Evolutionary conservation across 2,329 filamentous ascomycete species (phyloP).

Genomic region (Botrytis paeoniae): DNA sequence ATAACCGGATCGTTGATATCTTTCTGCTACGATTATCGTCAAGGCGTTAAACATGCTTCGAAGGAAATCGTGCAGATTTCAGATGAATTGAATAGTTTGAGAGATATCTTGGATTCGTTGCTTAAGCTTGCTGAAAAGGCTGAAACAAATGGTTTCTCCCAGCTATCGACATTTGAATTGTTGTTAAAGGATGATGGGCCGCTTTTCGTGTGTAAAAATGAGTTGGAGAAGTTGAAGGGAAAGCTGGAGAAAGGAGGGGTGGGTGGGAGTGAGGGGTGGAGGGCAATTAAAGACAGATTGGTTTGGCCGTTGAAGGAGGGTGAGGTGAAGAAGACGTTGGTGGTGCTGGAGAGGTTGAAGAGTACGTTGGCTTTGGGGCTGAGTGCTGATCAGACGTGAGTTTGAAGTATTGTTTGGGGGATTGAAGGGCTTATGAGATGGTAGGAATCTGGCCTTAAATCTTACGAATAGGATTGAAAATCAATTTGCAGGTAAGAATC

Average conservation of each 20-base stretch:
- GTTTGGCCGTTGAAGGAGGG: slow-evolving; percentile 28
- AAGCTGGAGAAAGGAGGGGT: slow-evolving; percentile 22
- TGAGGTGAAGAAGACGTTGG: slow-evolving; percentile 24
- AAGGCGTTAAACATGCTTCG: slow-evolving; percentile 22
- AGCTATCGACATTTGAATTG: slow-evolving; percentile 23
- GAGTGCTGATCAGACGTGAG: slow-evolving; percentile 28
- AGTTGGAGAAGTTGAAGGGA: slow-evolving; percentile 23
- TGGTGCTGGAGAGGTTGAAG: slow-evolving; percentile 26
- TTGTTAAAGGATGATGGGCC: slow-evolving; percentile 24
- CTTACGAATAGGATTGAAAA: slow-evolving; percentile 24
- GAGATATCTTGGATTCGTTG: slow-evolving; percentile 25
- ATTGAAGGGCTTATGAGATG: background rate
- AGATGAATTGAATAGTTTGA: slow-evolving; percentile 26
- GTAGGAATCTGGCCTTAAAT: slow-evolving; percentile 21
- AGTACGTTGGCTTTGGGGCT: slow-evolving; percentile 27
- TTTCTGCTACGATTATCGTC: slow-evolving; percentile 30
- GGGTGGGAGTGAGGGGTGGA: slow-evolving; percentile 21
- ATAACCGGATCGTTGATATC: slow-evolving; percentile 27
- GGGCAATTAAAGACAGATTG: slow-evolving; percentile 21
- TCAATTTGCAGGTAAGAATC: slow-evolving; percentile 20
- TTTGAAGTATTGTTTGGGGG: background rate
- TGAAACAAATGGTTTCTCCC: background rate
- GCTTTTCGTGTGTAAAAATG: slow-evolving; percentile 22
- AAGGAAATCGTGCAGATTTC: slow-evolving; percentile 26
- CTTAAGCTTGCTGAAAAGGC: slow-evolving; percentile 26